These are phyloP conservation scores for Kodamaea fukazawae DNA, from an alignment of 805 yeast species.

Conservation along the genomic window DNA sequence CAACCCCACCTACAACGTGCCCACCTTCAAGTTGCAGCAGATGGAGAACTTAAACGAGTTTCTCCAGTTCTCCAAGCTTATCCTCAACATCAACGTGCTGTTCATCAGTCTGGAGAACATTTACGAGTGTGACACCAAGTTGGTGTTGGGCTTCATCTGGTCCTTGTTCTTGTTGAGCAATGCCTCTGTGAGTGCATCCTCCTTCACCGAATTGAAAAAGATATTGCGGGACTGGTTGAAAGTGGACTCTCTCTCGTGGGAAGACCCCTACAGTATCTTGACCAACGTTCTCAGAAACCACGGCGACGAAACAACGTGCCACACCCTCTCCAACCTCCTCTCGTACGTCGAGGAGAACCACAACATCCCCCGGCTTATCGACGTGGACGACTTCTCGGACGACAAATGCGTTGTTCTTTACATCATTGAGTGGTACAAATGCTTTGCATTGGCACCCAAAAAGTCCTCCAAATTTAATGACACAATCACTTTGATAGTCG, in stretches of 20 bases:
- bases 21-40: slow-evolving; percentile 43
- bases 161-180: slow-evolving; percentile 43
- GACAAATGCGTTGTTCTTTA: slow-evolving; percentile 60
- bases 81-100: slow-evolving; percentile 39
- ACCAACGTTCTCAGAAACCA: slow-evolving; percentile 1
- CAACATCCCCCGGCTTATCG: slow-evolving; percentile 52
- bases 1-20: slow-evolving; percentile 33
- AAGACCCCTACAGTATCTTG: slow-evolving; percentile 1
- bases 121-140: slow-evolving; percentile 46
- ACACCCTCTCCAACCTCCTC: slow-evolving; percentile 29
- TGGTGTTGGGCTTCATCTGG: slow-evolving; percentile 51
- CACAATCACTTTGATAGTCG: slow-evolving; percentile 8
- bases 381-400: slow-evolving; percentile 59
- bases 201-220: slow-evolving; percentile 30
- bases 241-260: slow-evolving; percentile 4
- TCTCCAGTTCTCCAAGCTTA: slow-evolving; percentile 40
- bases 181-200: slow-evolving; percentile 15
- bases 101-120: slow-evolving; percentile 51
- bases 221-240: slow-evolving; percentile 48
- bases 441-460: slow-evolving; percentile 17
- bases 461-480: slow-evolving; percentile 7
- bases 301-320: slow-evolving; percentile 1
- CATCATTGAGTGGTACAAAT: slow-evolving; percentile 56
- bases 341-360: slow-evolving; percentile 41
- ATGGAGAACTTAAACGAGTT: slow-evolving; percentile 46